Percentiles rank a stretch among this genome's conserved stretches.
Conservation (phyloP, 2,329 filamentous ascomycete species). For the Microdochium nivale region DNA sequence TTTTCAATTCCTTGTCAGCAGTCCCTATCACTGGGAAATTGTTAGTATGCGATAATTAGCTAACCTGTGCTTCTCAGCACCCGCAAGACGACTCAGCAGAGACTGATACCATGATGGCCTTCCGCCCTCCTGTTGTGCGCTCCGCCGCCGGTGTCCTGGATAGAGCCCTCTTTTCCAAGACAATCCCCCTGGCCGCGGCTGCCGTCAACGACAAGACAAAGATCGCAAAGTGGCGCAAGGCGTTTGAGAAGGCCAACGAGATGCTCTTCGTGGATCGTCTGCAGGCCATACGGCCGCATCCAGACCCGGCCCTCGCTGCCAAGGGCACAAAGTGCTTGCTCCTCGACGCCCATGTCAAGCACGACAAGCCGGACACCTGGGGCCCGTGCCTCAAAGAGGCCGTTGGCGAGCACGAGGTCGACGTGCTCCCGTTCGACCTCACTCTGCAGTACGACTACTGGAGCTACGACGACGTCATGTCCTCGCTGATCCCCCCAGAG, state of each 20-base stretch:
- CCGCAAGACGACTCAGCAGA: slow-evolving; percentile 7
- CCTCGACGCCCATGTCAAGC: slow-evolving; percentile 46
- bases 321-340: slow-evolving; percentile 55
- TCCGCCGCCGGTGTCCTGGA: slow-evolving; percentile 69
- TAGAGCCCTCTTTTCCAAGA: slow-evolving; percentile 72
- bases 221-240: slow-evolving; percentile 62
- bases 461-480: slow-evolving; percentile 79
- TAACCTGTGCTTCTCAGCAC: background rate
- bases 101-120: slow-evolving; percentile 43
- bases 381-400: slow-evolving; percentile 60
- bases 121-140: slow-evolving; percentile 74
- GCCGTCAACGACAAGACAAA: slow-evolving; percentile 66
- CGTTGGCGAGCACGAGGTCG: slow-evolving; percentile 58
- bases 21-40: background rate
- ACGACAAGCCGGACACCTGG: slow-evolving; percentile 61
- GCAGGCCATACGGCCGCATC: slow-evolving; percentile 53
- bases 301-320: slow-evolving; percentile 41
- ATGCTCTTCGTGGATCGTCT: slow-evolving; percentile 57
- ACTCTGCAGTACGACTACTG: slow-evolving; percentile 77
- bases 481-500: slow-evolving; percentile 70
- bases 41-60: background rate
- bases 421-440: slow-evolving; percentile 67
- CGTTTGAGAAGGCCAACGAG: slow-evolving; percentile 57
- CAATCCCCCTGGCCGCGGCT: slow-evolving; percentile 68
- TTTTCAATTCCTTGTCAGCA: background rate